Evolutionary conservation across 75 land plant genomes (phyloP), one percentile per base, ranked within the genome.

Genomic region (Selaginella tamariscina): DNA sequence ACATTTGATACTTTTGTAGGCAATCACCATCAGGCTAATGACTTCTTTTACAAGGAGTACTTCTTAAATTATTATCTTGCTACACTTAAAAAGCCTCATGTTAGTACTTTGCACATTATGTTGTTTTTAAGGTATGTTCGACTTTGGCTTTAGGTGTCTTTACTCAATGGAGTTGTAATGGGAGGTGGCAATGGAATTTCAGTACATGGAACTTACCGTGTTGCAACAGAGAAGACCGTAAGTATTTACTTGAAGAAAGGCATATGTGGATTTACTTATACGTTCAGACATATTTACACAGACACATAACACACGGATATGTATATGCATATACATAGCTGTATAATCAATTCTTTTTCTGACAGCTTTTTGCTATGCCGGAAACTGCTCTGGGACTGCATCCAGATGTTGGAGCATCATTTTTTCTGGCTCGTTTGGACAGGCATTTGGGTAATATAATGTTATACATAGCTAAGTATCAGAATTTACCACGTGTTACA

Each of bases 331-430:
- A n/a, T n/a, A n/a, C n/a, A n/a, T n/a, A n/a, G n/a, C n/a, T n/a
- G n/a, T n/a, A n/a, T n/a, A n/a, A n/a, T n/a, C n/a, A n/a, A n/a
- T n/a, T n/a, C n/a, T n/a, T 31, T 0, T 1, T 55, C 24, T 0
- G 71, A 72, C 76, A 90, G 96, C 68, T 87, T 24, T 92, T 85
- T 82, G 97, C 97, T 21, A 92, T 92, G 97, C 97, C 97, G 56
- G 97, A 92, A 77, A 90, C 96, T 68, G 86, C 82, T 31, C 75
- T 94, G 31, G 98, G 98, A 22, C 84, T 90, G 29, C 86, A 87
- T 63, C 98, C 98, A 29, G 96, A 94, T 82, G 81, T 90, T 30
- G 98, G 98, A 56, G 98, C 96, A 28, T 89, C 98, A 0, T 87
- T 81, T 77, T 94, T 80, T 66, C 74, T 94, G 26, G 87, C 98